Percentiles rank a stretch among this genome's conserved stretches.
Evolutionary conservation across 495 filamentous ascomycete genomes (phyloP).

Genomic region (Cryomyces antarcticus): DNA sequence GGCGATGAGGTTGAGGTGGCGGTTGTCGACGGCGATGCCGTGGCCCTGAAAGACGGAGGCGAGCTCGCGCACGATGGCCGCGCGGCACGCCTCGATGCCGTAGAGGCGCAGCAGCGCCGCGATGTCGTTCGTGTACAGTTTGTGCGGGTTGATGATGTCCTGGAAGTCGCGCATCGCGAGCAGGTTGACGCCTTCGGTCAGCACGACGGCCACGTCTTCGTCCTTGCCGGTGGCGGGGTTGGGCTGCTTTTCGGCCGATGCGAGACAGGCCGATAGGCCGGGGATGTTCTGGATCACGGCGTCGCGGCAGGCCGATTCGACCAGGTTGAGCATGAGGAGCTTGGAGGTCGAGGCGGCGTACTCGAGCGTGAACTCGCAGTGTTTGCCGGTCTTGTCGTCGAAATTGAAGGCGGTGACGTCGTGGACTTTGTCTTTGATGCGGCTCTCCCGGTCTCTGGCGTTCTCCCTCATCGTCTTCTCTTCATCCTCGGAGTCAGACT

Average conservation of each 20-base stretch:
- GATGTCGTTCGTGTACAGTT: conserved; percentile 82
- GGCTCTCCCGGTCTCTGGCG: conserved; percentile 35
- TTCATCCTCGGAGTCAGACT: conserved; percentile 8
- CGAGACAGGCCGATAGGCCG: conserved; percentile 49
- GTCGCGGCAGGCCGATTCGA: conserved; percentile 53
- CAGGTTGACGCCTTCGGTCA: conserved; percentile 77
- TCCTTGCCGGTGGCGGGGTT: conserved; percentile 27
- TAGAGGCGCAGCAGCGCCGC: conserved; percentile 63
- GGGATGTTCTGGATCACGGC: conserved; percentile 76
- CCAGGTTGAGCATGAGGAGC: conserved; percentile 74
- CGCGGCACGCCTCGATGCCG: conserved; percentile 82
- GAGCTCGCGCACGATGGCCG: conserved; percentile 73
- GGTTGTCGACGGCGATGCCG: conserved; percentile 79
- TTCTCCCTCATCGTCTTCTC: conserved; percentile 8
- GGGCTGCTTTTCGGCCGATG: conserved; percentile 38
- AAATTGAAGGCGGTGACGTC: conserved; percentile 62
- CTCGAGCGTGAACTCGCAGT: conserved; percentile 65
- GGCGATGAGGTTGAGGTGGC: conserved; percentile 87
- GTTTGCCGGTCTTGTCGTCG: conserved; percentile 49
- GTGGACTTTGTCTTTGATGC: conserved; percentile 39
- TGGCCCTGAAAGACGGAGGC: conserved; percentile 72
- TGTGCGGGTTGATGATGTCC: conserved; percentile 70
- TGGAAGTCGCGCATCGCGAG: conserved; percentile 73
- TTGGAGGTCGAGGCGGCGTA: conserved; percentile 69
- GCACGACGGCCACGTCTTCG: conserved; percentile 31